Conservation (phyloP, 2,329 filamentous ascomycete species). For the Allantophomopsis cytisporea region DNA sequence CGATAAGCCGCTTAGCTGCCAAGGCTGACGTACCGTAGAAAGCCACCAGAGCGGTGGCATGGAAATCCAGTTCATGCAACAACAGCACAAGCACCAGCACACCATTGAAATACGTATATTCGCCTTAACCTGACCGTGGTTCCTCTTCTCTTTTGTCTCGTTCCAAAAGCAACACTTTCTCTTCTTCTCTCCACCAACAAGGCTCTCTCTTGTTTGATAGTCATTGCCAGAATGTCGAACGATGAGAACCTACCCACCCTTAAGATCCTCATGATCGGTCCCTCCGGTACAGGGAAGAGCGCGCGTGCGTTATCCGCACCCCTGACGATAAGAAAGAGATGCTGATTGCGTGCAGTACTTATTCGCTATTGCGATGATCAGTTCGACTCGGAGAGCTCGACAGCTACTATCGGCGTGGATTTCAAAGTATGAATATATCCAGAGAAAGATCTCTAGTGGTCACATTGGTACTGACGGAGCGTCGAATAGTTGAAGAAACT, state of each 20-base stretch:
- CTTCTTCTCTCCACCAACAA: too few species aligned
- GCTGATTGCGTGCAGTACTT: conserved; percentile 24
- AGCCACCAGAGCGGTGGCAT: too few species aligned
- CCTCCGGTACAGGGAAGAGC: conserved; percentile 40
- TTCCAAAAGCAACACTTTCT: too few species aligned
- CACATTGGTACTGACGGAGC: not conserved
- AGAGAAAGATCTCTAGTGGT: not conserved
- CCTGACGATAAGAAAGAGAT: not conserved
- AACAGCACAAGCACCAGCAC: too few species aligned
- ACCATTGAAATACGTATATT: too few species aligned
- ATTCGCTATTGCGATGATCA: conserved; percentile 42
- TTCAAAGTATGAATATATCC: conserved; percentile 28
- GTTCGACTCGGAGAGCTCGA: conserved; percentile 38
- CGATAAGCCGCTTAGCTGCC: too few species aligned
- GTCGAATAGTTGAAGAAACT: conserved; percentile 33
- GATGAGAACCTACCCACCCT: conserved; percentile 33
- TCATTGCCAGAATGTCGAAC: conserved; percentile 22
- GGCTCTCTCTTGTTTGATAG: too few species aligned
- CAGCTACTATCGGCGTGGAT: conserved; percentile 42
- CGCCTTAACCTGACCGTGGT: too few species aligned
- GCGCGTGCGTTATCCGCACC: conserved; percentile 25
- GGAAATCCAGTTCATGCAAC: too few species aligned
- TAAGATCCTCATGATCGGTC: conserved; percentile 40
- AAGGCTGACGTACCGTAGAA: too few species aligned
- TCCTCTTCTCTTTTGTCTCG: too few species aligned